phyloP scores from a whole-genome alignment of 129 eudicot genomes.

The Gnaphalium uliginosum region DNA sequence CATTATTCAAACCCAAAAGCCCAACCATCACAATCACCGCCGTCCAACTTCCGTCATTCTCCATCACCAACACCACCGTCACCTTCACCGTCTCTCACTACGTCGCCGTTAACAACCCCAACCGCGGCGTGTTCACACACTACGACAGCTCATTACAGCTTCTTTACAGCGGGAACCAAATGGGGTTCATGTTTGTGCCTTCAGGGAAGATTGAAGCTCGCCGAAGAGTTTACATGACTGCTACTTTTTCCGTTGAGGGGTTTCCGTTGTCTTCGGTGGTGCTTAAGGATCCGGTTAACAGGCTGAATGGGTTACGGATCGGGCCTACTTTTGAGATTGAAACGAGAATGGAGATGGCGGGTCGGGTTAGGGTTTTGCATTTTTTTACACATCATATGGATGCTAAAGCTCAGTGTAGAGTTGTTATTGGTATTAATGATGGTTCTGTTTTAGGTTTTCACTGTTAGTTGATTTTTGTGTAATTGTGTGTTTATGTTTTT shows the following conservation, averaged over 20 bases:
- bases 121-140: conserved; percentile 74
- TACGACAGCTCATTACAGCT: conserved; percentile 81
- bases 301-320: conserved; percentile 47
- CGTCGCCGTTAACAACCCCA: conserved; percentile 76
- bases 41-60: conserved; percentile 77
- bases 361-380: conserved; percentile 67
- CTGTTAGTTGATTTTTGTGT: conserved; percentile 35
- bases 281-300: conserved; percentile 30
- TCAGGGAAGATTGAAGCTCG: conserved; percentile 73
- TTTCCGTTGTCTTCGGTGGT: conserved; percentile 46
- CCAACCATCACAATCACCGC: conserved; percentile 62
- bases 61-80: conserved; percentile 62
- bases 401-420: conserved; percentile 48
- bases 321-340: conserved; percentile 68
- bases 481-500: background rate
- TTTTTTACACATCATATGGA: conserved; percentile 66
- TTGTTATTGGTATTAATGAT: conserved; percentile 49
- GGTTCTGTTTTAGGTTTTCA: conserved; percentile 79
- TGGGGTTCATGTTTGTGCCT: conserved; percentile 83
- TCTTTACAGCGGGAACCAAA: conserved; percentile 52
- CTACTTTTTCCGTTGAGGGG: conserved; percentile 59
- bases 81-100: conserved; percentile 81
- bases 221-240: conserved; percentile 60
- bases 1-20: conserved; percentile 65
- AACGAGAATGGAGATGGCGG: conserved; percentile 66